Evolutionary conservation across 441 rosid species (phyloP), one percentile per base, ranked within the genome.

Genomic region (Metrosideros polymorpha): DNA sequence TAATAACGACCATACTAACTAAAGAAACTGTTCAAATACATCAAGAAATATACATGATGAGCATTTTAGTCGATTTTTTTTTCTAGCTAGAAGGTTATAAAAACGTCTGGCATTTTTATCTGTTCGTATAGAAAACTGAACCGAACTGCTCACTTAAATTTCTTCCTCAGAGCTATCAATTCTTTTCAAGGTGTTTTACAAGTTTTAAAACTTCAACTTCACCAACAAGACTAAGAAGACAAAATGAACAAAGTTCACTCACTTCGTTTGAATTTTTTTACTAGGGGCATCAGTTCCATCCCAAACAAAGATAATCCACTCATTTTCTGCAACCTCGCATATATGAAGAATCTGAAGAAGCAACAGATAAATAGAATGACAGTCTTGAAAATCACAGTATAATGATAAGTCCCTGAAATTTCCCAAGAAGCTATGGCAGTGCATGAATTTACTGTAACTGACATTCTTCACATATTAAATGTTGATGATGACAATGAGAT

Each of bases 221-320:
- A 84, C 45, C 15, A 56, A 66, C 17, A 82, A 54, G 42, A 59
- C 27, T 35, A 89, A 25, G 14, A 84, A 55, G n/a, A 22, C 84
- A 83, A 39, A 51, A 84, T 57, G 56, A 87, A 57, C n/a, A 39
- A 61, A 52, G 83, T 39, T 22, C 85, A 92, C 97, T 93, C 91
- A 96, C 99, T 87, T 93, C 63, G 90, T 53, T 25, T 83, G 54
- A 85, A 95, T 92, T 54, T 85, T 85, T 76, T 86, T 76, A 13
- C 95, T 94, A 35, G 96, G 94, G 87, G 94, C 89, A 93, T 97
- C 99, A 84, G 98, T 96, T 86, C 99, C 99, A 91, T 97, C 99
- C 99, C 99, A 97, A 86, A 96, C 90, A 88, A 92, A 92, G 90
- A 90, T 89, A 45, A 91, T 83, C 92, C 90, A 91, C 88, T 85